Evolutionary conservation across 192 early-diverging fungal species (phyloP).

Genomic region (Chytriomyces sp.): DNA sequence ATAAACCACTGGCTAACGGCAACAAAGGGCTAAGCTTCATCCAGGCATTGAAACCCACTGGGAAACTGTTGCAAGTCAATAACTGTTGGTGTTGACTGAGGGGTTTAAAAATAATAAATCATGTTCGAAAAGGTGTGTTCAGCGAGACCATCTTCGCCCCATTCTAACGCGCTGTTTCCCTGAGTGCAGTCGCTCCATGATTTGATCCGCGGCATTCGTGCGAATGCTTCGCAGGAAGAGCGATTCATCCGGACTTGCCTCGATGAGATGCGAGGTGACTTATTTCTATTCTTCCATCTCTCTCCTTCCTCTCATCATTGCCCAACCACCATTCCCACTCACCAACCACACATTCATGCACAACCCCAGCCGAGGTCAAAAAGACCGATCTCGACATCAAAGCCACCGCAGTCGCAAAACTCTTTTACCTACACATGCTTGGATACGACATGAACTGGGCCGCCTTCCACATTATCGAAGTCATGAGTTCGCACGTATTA

Average conservation of each 20-base stretch:
- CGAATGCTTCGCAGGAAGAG: constrained; percentile 65
- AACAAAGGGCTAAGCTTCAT: too few relatives aligned
- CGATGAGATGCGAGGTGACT: constrained; percentile 77
- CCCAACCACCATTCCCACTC: too few relatives aligned
- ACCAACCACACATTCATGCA: neutral
- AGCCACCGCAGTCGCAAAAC: constrained; percentile 84
- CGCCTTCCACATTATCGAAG: constrained; percentile 93
- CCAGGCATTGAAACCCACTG: neutral
- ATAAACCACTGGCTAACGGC: too few relatives aligned
- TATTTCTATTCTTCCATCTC: neutral
- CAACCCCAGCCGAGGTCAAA: constrained; percentile 67
- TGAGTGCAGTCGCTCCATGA: constrained; percentile 60
- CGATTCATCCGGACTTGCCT: constrained; percentile 84
- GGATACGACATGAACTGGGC: constrained; percentile 99
- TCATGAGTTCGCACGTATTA: constrained; percentile 90
- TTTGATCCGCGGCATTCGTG: constrained; percentile 92
- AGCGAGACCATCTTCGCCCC: neutral
- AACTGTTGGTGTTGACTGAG: too few relatives aligned
- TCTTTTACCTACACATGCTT: constrained; percentile 85
- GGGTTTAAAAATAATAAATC: neutral
- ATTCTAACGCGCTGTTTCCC: neutral
- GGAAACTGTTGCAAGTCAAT: too few relatives aligned
- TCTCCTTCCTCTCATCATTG: neutral
- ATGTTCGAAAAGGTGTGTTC: neutral
- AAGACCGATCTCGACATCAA: constrained; percentile 85